phyloP scores from a whole-genome alignment of 331 rosid genomes.

The Malus hybrid region DNA sequence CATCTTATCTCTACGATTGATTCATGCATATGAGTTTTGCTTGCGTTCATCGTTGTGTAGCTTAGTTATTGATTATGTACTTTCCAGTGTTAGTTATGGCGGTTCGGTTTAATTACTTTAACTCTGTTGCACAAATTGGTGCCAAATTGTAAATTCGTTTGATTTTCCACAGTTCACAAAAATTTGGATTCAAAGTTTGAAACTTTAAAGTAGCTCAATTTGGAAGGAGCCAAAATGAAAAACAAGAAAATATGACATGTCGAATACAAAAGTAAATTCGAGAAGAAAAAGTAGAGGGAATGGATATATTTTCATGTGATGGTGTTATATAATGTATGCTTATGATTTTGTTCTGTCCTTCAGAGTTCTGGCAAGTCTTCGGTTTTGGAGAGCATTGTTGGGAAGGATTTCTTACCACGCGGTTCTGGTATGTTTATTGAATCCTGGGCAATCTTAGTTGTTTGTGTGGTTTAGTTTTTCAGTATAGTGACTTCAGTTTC shows the following conservation, averaged over 20 bases:
- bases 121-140: neutral
- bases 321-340: slow-evolving; percentile 5
- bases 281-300: neutral
- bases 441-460: neutral
- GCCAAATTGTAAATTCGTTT: neutral
- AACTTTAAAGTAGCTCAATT: neutral
- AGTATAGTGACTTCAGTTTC: neutral
- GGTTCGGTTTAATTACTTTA: neutral
- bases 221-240: neutral
- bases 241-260: no score
- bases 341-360: slow-evolving; percentile 8
- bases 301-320: neutral
- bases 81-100: neutral
- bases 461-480: neutral
- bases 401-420: slow-evolving; percentile 96
- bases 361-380: slow-evolving; percentile 98
- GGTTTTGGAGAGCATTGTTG: slow-evolving; percentile 81
- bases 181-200: neutral
- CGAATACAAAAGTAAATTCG: neutral
- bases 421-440: slow-evolving; percentile 61
- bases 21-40: neutral
- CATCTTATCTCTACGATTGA: neutral
- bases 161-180: neutral
- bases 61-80: neutral
- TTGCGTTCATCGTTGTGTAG: neutral